Evolutionary conservation across 192 early-diverging fungal species (phyloP), one percentile per base, ranked within the genome.

Genomic region (Paraglomus brasilianum): DNA sequence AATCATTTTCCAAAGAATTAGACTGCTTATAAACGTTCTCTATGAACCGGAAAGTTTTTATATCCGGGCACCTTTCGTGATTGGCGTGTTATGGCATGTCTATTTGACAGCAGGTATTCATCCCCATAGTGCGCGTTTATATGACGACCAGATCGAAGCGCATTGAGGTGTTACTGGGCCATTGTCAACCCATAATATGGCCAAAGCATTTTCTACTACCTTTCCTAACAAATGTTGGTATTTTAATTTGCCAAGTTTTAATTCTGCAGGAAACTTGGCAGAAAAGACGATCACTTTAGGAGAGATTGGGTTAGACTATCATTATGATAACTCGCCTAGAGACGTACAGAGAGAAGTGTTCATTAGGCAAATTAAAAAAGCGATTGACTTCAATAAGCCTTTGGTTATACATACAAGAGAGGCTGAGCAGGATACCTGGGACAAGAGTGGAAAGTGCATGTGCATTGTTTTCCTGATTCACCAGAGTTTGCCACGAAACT

Each of bases 231-330:
- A n/a, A n/a, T n/a, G n/a, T n/a, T n/a, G n/a, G n/a, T n/a, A n/a
- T n/a, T n/a, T n/a, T n/a, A n/a, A n/a, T n/a, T n/a, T n/a, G n/a
- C n/a, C n/a, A n/a, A n/a, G n/a, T n/a, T n/a, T n/a, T n/a, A n/a
- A n/a, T n/a, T n/a, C n/a, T n/a, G n/a, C n/a, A n/a, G n/a, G n/a
- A n/a, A n/a, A n/a, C n/a, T n/a, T n/a, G n/a, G n/a, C n/a, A n/a
- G 43, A 41, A 5, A 69, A 69, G 46, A 58, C 41, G 36, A 7
- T 69, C 2, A 52, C 67, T 9, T 39, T 69, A 1, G 67, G 67
- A 8, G 67, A 69, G 40, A 69, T 69, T n/a, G 67, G 67, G 5
- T 17, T 69, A 14, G 67, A 69, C 58, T 69, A 69, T 69, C 67
- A 69, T 58, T 69, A 69, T 46, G n/a, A 69, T 39, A 48, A 21